phyloP scores from a whole-genome alignment of 2,329 filamentous ascomycete genomes.

The Elsinoe batatas region DNA sequence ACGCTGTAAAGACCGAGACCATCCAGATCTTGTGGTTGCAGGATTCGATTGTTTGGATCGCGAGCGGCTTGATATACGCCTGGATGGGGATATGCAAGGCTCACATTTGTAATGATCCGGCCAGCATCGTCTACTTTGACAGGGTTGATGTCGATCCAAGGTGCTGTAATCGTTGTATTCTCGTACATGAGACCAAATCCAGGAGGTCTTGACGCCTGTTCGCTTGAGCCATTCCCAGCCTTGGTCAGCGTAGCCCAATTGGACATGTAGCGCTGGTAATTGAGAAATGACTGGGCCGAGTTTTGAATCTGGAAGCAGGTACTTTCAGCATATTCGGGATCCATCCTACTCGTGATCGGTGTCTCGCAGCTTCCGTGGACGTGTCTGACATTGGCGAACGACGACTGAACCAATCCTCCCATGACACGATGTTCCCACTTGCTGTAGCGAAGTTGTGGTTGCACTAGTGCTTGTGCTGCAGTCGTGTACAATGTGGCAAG shows the following conservation, averaged over 20 bases:
- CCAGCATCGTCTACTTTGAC: conserved; percentile 46
- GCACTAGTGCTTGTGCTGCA: conserved; percentile 64
- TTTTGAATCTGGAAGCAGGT: conserved; percentile 63
- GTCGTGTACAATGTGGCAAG: conserved; percentile 65
- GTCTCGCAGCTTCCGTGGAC: conserved; percentile 49
- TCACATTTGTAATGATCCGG: conserved; percentile 64
- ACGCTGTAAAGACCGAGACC: conserved; percentile 62
- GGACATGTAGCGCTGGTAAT: conserved; percentile 52
- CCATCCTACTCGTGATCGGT: conserved; percentile 41
- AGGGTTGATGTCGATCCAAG: conserved; percentile 57
- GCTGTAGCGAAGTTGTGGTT: conserved; percentile 58
- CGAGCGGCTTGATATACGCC: conserved; percentile 57
- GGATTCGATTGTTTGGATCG: conserved; percentile 52
- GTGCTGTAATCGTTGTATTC: conserved; percentile 59
- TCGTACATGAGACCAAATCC: conserved; percentile 58
- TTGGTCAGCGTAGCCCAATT: conserved; percentile 44
- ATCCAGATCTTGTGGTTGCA: conserved; percentile 52
- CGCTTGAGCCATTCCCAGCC: conserved; percentile 34
- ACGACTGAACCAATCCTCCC: conserved; percentile 47
- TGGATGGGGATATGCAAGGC: conserved; percentile 66
- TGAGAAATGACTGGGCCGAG: conserved; percentile 59
- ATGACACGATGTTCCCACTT: conserved; percentile 42
- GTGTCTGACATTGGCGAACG: conserved; percentile 55
- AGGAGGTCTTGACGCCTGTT: conserved; percentile 43
- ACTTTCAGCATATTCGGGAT: conserved; percentile 32